Evolutionary conservation across 1,139 yeast genomes (phyloP).

Genomic region (Kodamaea plutei): DNA sequence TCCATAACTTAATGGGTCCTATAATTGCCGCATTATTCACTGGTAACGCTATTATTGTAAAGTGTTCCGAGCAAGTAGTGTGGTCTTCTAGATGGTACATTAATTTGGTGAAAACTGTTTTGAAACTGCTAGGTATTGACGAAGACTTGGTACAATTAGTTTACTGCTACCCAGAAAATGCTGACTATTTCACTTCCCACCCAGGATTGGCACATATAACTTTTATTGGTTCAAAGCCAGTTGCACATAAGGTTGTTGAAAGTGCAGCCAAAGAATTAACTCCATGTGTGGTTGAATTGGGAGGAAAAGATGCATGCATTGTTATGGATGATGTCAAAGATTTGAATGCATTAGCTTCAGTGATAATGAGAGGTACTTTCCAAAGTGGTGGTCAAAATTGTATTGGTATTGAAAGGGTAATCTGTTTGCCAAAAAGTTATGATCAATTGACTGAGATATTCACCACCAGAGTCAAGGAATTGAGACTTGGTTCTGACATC

Average conservation of each 20-base stretch:
- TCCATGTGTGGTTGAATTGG: conserved; percentile 92
- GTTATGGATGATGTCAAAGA: conserved; percentile 72
- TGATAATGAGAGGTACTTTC: conserved; percentile 88
- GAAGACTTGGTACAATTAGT: conserved; percentile 82
- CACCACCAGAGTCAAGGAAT: conserved; percentile 49
- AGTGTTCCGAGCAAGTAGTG: conserved; percentile 92
- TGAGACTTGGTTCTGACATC: conserved; percentile 85
- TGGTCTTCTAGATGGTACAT: conserved; percentile 89
- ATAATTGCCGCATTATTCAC: conserved; percentile 81
- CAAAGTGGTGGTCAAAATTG: conserved; percentile 98
- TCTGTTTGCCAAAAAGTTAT: conserved; percentile 68
- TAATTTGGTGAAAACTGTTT: conserved; percentile 62
- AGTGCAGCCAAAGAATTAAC: conserved; percentile 82
- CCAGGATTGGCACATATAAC: conserved; percentile 82
- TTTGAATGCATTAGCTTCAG: conserved; percentile 62
- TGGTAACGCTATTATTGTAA: conserved; percentile 86
- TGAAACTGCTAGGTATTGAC: conserved; percentile 68
- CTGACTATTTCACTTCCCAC: conserved; percentile 80
- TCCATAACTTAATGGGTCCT: conserved; percentile 91
- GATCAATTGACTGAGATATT: conserved; percentile 56
- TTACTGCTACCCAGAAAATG: conserved; percentile 76
- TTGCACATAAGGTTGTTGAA: conserved; percentile 79
- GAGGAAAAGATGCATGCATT: conserved; percentile 90
- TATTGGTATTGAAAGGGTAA: conserved; percentile 92
- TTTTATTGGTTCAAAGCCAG: conserved; percentile 91